Evolutionary conservation across 2,329 filamentous ascomycete species (phyloP).

Genomic region (Calonectria hawksworthii): DNA sequence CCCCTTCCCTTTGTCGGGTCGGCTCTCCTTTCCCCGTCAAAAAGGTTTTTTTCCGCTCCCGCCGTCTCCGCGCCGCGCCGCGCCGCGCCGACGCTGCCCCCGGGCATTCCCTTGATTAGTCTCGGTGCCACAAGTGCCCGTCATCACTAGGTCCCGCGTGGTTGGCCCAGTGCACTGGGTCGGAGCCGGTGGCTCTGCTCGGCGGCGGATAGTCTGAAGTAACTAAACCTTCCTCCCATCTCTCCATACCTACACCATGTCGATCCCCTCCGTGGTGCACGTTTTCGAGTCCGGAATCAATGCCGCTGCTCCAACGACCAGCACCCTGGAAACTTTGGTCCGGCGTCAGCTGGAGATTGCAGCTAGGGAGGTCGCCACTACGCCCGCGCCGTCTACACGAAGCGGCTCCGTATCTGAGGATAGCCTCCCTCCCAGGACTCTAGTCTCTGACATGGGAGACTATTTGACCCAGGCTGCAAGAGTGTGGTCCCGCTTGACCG

Average conservation of each 20-base stretch:
- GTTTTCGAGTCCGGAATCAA: slow-evolving; percentile 49
- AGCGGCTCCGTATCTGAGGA: not conserved
- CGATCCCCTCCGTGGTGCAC: slow-evolving; percentile 44
- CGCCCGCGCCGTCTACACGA: slow-evolving; percentile 14
- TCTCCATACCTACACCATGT: slow-evolving; percentile 37
- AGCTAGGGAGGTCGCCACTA: slow-evolving; percentile 41
- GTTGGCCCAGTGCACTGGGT: slow-evolving; percentile 38
- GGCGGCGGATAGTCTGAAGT: slow-evolving; percentile 30
- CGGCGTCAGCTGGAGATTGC: slow-evolving; percentile 46
- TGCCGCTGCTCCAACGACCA: slow-evolving; percentile 31
- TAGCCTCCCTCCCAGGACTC: slow-evolving; percentile 38
- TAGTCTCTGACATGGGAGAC: slow-evolving; percentile 53
- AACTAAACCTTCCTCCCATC: slow-evolving; percentile 30
- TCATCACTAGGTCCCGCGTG: slow-evolving; percentile 44
- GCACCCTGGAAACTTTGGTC: slow-evolving; percentile 46
- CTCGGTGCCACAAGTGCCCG: slow-evolving; percentile 42
- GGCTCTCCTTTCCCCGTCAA: slow-evolving; percentile 23
- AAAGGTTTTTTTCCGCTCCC: slow-evolving; percentile 40
- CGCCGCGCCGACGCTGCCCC: slow-evolving; percentile 39
- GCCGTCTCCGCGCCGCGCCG: slow-evolving; percentile 39
- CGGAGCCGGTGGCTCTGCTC: slow-evolving; percentile 32
- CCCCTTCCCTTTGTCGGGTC: not conserved
- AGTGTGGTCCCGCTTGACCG: slow-evolving; percentile 51
- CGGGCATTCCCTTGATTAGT: slow-evolving; percentile 39
- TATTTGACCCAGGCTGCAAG: slow-evolving; percentile 52